Evolutionary conservation across 2,329 filamentous ascomycete genomes (phyloP).

Genomic region (Emydomyces testavorans): DNA sequence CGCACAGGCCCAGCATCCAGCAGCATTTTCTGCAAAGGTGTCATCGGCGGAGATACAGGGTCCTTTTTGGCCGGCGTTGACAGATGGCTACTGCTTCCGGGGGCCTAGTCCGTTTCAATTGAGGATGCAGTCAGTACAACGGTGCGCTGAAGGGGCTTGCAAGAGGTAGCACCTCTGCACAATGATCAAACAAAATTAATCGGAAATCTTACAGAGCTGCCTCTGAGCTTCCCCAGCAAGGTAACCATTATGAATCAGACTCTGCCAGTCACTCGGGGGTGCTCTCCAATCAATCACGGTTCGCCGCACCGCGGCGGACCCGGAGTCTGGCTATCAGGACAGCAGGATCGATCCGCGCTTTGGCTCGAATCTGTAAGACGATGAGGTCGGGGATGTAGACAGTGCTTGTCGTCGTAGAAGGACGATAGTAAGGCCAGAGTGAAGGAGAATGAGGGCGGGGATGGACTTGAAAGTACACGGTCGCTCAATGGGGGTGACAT

Average conservation of each 20-base stretch:
- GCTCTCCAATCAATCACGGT: slow-evolving; percentile 3
- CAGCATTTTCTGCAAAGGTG: slow-evolving; percentile 62
- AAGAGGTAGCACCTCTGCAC: not conserved
- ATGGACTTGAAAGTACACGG: not conserved
- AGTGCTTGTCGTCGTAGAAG: not conserved
- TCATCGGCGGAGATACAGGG: slow-evolving; percentile 44
- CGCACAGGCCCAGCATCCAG: slow-evolving; percentile 68
- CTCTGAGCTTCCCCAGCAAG: slow-evolving; percentile 2
- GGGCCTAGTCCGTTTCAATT: slow-evolving; percentile 20
- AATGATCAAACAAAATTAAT: not conserved
- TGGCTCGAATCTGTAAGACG: not conserved
- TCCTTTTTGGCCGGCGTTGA: slow-evolving; percentile 48
- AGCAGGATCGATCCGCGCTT: not conserved
- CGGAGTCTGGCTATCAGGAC: not conserved
- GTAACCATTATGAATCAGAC: not conserved
- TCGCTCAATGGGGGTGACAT: not conserved
- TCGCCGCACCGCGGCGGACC: slow-evolving; percentile 8
- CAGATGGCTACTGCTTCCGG: slow-evolving; percentile 37
- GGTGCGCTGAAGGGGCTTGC: not conserved
- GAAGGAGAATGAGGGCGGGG: not conserved
- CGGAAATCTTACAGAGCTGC: slow-evolving; percentile 1
- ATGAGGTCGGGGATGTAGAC: not conserved
- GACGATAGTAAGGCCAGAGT: not conserved
- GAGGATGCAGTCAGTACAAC: slow-evolving; percentile 3
- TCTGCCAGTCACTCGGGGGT: too few species aligned